Base-by-base conservation (phyloP, 306 rosid species). In the Pterocarpus macrocarpus region DNA sequence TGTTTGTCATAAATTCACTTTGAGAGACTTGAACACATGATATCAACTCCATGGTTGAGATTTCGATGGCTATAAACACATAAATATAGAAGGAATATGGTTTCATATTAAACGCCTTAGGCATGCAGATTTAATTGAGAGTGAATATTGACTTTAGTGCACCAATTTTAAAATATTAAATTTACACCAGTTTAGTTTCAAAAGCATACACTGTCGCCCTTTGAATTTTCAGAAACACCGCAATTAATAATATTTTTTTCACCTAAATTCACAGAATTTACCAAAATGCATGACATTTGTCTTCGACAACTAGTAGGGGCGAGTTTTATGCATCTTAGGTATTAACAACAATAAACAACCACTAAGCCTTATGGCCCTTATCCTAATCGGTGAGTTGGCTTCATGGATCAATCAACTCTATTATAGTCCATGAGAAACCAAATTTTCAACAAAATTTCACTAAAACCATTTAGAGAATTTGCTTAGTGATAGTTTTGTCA, bases 21-120 rank as follows among this genome's bases (percentile, higher is more conserved):
- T 34, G 63, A 47, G 11, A 74, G 76, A 17, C 15, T 64, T 64
- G 52, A 81, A 56, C 22, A n/a, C 70, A 59, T 69, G 73, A 28
- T 11, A 50, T 71, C 55, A 75, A 67, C 64, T 58, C 44, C 35
- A 50, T 61, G 53, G 57, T 7, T 17, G 81, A 45, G 76, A 67
- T 56, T 81, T 81, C 15, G 3, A 69, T 43, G 70, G 62, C 50
- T 62, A 76, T 39, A 69, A 7, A 32, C n/a, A 45, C 58, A 35
- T 17, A 6, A 68, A 47, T 58, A 14, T 34, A 34, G 4, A 64
- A 43, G 73, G 69, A 43, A 72, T 32, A 73, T 33, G 34, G 55
- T 56, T 66, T 36, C 55, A 33, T 39, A 41, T 52, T 5, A 81
- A 75, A 57, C 68, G 16, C 7, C 16, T 5, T 53, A 32, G 28